phyloP scores from a whole-genome alignment of 768 basidiomycete genomes.

The Hemileccinum impolitum region DNA sequence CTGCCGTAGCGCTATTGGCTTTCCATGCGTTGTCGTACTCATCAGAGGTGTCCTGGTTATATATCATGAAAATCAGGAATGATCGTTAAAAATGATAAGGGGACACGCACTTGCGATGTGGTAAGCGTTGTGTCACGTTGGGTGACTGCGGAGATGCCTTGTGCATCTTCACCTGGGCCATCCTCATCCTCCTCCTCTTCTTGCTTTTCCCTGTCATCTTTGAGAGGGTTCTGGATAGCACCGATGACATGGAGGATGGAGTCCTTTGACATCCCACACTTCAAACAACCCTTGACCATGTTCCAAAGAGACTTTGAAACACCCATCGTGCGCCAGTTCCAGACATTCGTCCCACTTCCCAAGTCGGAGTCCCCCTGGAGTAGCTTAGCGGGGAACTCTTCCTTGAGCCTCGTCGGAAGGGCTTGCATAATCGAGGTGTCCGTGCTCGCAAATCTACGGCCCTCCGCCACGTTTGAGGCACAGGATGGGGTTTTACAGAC shows the following conservation, averaged over 20 bases:
- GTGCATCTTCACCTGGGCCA: conserved; percentile 30
- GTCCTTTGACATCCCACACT: conserved; percentile 58
- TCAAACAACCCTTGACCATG: conserved; percentile 59
- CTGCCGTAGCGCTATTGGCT: conserved; percentile 47
- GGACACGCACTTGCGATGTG: conserved; percentile 26
- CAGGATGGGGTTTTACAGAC: conserved; percentile 56
- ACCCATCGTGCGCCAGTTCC: conserved; percentile 77
- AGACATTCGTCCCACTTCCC: conserved; percentile 56
- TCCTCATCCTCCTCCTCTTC: conserved; percentile 35
- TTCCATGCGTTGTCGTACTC: conserved; percentile 64
- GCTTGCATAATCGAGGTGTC: conserved; percentile 69
- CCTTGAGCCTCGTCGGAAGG: conserved; percentile 61
- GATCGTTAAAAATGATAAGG: not conserved
- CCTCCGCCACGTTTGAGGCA: conserved; percentile 43
- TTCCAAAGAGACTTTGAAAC: conserved; percentile 73
- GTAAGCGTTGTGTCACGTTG: conserved; percentile 26
- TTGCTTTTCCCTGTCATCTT: conserved; percentile 34
- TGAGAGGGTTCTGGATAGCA: conserved; percentile 47
- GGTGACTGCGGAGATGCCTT: conserved; percentile 16
- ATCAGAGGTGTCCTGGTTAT: conserved; percentile 41
- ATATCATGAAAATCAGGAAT: conserved; percentile 6
- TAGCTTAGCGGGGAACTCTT: conserved; percentile 70
- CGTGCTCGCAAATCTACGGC: conserved; percentile 67
- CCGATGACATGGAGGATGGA: conserved; percentile 56
- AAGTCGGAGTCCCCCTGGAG: conserved; percentile 55